Percentiles rank a stretch among this genome's conserved stretches.
phyloP scores from a whole-genome alignment of 805 yeast species.

The Nakazawaea molendinolei region DNA sequence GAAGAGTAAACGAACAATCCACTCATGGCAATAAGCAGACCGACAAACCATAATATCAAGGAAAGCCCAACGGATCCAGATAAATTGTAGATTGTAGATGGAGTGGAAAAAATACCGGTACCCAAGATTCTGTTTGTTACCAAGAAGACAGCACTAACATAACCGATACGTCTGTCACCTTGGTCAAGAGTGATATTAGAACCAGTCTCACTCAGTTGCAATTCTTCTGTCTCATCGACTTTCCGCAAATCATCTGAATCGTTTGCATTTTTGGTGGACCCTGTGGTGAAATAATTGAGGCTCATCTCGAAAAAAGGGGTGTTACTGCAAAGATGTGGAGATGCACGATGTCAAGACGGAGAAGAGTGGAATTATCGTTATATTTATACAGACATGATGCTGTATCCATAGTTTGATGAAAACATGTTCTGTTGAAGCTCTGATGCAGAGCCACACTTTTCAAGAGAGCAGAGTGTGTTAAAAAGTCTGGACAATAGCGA shows the following conservation, averaged over 20 bases:
- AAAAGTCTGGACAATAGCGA: too few relatives aligned
- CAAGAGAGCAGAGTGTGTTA: too few relatives aligned
- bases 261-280: background rate
- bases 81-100: constrained; percentile 51
- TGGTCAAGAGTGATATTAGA: constrained; percentile 24
- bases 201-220: background rate
- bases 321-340: too few relatives aligned
- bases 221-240: background rate
- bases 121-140: constrained; percentile 68
- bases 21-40: constrained; percentile 58
- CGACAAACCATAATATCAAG: constrained; percentile 68
- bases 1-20: constrained; percentile 72
- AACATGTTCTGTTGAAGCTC: too few relatives aligned
- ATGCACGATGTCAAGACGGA: too few relatives aligned
- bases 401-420: too few relatives aligned
- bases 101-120: constrained; percentile 66
- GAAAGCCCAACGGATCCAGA: constrained; percentile 71
- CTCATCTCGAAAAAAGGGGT: too few relatives aligned
- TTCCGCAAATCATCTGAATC: background rate
- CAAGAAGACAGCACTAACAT: constrained; percentile 38
- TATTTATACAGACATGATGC: too few relatives aligned
- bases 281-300: too few relatives aligned
- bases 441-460: too few relatives aligned
- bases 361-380: too few relatives aligned
- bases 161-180: constrained; percentile 38